Evolutionary conservation across 2,329 filamentous ascomycete genomes (phyloP).

Genomic region (Neonectria sp.): DNA sequence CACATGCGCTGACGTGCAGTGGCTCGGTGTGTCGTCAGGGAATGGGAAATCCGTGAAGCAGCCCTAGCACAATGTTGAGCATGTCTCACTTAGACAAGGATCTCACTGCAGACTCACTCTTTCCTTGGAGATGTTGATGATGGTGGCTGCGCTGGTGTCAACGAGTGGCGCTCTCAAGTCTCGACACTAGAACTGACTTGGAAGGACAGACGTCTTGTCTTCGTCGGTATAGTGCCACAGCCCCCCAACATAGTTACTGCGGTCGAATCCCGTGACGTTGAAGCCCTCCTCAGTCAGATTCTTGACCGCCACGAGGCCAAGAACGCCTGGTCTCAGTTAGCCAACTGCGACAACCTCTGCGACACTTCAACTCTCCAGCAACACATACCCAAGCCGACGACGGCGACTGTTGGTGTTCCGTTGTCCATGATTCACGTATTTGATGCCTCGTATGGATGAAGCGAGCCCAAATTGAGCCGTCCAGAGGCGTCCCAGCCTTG

Average conservation of each 20-base stretch:
- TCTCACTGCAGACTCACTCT: conserved; percentile 35
- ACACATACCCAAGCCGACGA: conserved; percentile 49
- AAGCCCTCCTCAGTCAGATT: conserved; percentile 61
- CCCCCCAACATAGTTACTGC: conserved; percentile 57
- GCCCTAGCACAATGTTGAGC: conserved; percentile 40
- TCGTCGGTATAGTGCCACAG: conserved; percentile 60
- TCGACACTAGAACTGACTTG: conserved; percentile 39
- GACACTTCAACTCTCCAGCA: background rate
- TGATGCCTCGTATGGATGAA: background rate
- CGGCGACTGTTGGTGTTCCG: conserved; percentile 42
- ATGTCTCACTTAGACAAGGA: accelerated
- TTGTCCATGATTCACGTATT: conserved; percentile 25
- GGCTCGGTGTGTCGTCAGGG: conserved; percentile 43
- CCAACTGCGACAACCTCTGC: background rate
- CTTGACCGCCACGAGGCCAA: conserved; percentile 58
- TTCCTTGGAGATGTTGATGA: conserved; percentile 53
- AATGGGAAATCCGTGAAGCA: conserved; percentile 56
- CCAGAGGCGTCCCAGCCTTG: background rate
- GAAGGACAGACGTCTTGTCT: conserved; percentile 56
- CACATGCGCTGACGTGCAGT: conserved; percentile 46
- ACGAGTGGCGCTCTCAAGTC: background rate
- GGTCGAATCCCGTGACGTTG: conserved; percentile 60
- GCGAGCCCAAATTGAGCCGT: background rate
- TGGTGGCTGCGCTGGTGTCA: conserved; percentile 41
- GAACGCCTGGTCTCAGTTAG: conserved; percentile 44